Evolutionary conservation across 106 monocot species (phyloP), one percentile per base, ranked within the genome.

Genomic region (Dendrobium chrysotoxum): DNA sequence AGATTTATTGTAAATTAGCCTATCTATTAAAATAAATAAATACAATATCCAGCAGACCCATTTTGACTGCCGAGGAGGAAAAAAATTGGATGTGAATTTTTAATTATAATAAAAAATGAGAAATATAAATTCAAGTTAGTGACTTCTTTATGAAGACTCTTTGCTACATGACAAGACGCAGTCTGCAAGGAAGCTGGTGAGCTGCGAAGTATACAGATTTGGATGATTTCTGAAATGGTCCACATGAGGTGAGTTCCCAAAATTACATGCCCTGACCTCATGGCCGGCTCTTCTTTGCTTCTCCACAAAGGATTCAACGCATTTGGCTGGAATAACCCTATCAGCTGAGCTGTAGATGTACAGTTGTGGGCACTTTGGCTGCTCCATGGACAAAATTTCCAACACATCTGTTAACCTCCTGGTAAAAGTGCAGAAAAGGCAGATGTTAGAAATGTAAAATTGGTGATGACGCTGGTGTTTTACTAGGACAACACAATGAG

Each of bases 271-370:
- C 78, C 86, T 92, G 40, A 96, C 93, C 44, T 82, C 82, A 47
- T 89, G 88, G 18, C 96, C 96, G 1, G 89, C 96, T 78, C 78
- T 92, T 17, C 85, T 68, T 84, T 98, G 97, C 53, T 41, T 76
- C 67, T 90, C 92, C 53, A 94, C 75, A 66, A 98, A 98, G 3
- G 87, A 88, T 75, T 92, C 97, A 42, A 97, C 94, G 1, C 87
- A 91, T 57, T 85, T 92, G 11, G 86, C 90, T 7, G 97, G 97
- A 71, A 97, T 97, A 31, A 98, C 97, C 77, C 91, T 89, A 54
- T 98, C 97, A 21, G 97, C 88, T 72, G 90, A 89, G 85, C 94
- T 98, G 79, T 98, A 98, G n/a, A 98, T 86, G 72, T 98, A 98
- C 15, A 98, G 58, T 42, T 98, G 97, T 28, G 97, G 94, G 30